Conservation (phyloP, 352 stramenopile species). For the Phytopythium helicoides region DNA sequence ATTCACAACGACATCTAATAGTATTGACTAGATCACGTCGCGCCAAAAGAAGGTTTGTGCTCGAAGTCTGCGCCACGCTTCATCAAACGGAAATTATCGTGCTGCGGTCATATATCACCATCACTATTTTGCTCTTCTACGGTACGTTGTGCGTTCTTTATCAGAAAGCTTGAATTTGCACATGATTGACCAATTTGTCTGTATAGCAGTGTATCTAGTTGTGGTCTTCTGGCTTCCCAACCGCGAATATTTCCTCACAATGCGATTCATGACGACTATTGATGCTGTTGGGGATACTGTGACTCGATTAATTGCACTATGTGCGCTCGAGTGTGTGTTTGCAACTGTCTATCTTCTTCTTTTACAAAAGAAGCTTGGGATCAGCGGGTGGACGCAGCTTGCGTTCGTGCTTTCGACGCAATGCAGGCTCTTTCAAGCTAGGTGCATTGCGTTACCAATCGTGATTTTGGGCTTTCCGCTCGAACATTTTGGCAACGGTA, state of each 20-base stretch:
- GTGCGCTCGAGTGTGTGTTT: slow-evolving; percentile 8
- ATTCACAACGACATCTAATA: no score
- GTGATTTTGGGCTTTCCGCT: slow-evolving; percentile 27
- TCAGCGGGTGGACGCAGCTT: slow-evolving; percentile 16
- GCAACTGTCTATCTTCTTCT: slow-evolving; percentile 11
- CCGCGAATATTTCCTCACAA: slow-evolving; percentile 19
- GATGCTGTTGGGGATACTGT: slow-evolving; percentile 4
- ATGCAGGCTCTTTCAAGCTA: slow-evolving; percentile 12
- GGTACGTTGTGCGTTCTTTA: no score
- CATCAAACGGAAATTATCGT: slow-evolving; percentile 3
- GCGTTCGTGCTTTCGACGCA: slow-evolving; percentile 26
- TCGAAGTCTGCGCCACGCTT: slow-evolving; percentile 2
- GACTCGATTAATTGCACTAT: slow-evolving; percentile 3
- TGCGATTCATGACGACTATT: slow-evolving; percentile 10
- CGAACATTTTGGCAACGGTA: slow-evolving; percentile 19
- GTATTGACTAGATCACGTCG: no score
- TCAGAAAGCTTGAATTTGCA: no score
- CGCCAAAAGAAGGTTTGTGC: background rate
- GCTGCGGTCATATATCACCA: slow-evolving; percentile 2
- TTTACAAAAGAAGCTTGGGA: slow-evolving; percentile 3
- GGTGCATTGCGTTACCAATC: slow-evolving; percentile 10
- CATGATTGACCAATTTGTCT: no score
- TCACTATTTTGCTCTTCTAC: background rate
- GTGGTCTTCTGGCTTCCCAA: slow-evolving; percentile 22
- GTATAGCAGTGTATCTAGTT: slow-evolving; percentile 11